Percentiles rank a stretch among this genome's conserved stretches.
Conservation (phyloP, 2,329 filamentous ascomycete genomes). For the Pseudocercospora macadamiae region DNA sequence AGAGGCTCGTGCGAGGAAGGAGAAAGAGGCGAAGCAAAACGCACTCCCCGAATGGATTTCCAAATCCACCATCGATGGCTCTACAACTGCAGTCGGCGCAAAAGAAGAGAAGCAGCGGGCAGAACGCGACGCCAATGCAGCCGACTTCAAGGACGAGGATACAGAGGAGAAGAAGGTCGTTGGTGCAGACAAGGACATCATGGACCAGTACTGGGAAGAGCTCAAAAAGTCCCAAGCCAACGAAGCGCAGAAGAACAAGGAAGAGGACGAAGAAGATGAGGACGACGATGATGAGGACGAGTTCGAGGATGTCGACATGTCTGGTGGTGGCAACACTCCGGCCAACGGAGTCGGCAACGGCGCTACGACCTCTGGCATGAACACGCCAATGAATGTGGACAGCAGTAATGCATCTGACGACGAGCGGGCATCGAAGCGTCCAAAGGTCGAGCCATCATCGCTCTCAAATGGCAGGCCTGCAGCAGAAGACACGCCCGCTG, state of each 20-base stretch:
- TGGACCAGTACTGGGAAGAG: constrained; percentile 70
- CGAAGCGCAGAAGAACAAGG: constrained; percentile 46
- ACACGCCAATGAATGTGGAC: constrained; percentile 30
- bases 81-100: constrained; percentile 49
- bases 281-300: constrained; percentile 54
- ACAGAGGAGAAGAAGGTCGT: constrained; percentile 41
- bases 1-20: constrained; percentile 34
- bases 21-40: constrained; percentile 41
- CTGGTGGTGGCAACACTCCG: constrained; percentile 39
- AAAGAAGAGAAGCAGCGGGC: constrained; percentile 44
- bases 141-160: constrained; percentile 51
- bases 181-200: constrained; percentile 54
- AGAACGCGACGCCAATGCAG: constrained; percentile 41
- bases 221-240: constrained; percentile 63
- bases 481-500: constrained; percentile 41
- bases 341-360: constrained; percentile 18
- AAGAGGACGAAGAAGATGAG: constrained; percentile 57
- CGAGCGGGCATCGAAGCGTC: constrained; percentile 61
- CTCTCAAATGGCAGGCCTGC: constrained; percentile 36
- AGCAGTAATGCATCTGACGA: constrained; percentile 42
- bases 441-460: constrained; percentile 59
- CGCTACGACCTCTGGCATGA: constrained; percentile 35
- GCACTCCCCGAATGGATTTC: constrained; percentile 41
- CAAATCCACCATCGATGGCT: constrained; percentile 40
- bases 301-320: constrained; percentile 60